phyloP scores from a whole-genome alignment of 257 asterid genomes.

The Nicotiana noctiflora region DNA sequence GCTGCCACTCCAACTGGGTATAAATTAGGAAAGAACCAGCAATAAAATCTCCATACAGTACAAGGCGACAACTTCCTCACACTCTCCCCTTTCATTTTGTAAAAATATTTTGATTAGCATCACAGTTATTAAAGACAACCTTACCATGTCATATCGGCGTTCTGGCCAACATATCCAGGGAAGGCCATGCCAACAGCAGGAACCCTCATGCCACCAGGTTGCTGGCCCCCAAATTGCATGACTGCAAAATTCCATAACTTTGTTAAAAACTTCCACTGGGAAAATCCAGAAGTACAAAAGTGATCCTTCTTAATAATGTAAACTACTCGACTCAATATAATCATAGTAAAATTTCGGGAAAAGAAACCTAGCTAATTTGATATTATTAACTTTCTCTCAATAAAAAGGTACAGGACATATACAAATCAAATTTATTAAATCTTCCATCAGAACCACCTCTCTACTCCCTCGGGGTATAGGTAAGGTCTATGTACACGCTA shows the following conservation, averaged over 20 bases:
- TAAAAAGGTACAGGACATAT: neutral
- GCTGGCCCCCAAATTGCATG: slow-evolving; percentile 90
- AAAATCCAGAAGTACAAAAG: neutral
- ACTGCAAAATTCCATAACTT: slow-evolving; percentile 32
- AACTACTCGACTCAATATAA: neutral
- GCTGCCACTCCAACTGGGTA: neutral
- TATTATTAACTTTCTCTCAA: too few relatives aligned
- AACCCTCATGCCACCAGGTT: slow-evolving; percentile 86
- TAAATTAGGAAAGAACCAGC: neutral
- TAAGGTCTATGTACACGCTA: too few relatives aligned
- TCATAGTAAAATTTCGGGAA: neutral
- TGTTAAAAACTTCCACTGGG: neutral
- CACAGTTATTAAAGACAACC: neutral
- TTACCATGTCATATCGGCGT: slow-evolving; percentile 97
- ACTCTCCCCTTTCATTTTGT: neutral
- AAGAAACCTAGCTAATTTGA: too few relatives aligned
- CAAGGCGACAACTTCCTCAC: neutral
- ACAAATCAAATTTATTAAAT: neutral
- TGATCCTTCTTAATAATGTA: neutral
- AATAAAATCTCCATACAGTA: neutral
- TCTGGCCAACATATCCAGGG: slow-evolving; percentile 88
- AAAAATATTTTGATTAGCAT: neutral
- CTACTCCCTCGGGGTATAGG: too few relatives aligned
- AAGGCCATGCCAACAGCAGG: slow-evolving; percentile 99
- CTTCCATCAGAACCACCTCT: neutral